These are phyloP conservation scores for Discostella stelligera DNA, from an alignment of 352 stramenopile genomes.

Conservation along the genomic window DNA sequence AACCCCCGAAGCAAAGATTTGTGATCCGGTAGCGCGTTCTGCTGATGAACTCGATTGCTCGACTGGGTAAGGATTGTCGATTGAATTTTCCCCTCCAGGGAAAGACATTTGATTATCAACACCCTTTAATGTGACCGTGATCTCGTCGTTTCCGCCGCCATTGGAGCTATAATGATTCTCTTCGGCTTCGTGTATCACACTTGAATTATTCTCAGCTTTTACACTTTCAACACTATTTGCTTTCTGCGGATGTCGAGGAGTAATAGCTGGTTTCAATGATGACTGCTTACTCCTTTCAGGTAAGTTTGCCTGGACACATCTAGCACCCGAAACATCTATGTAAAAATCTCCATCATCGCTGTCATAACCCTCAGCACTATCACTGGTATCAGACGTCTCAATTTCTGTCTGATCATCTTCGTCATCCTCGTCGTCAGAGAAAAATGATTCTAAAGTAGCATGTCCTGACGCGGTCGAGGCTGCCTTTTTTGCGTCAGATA, in stretches of 20 bases:
- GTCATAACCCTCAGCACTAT: conserved; percentile 18
- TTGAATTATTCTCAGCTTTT: neutral
- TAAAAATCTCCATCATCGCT: conserved; percentile 43
- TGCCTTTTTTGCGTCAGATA: neutral
- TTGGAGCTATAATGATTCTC: neutral
- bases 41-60: too few relatives aligned
- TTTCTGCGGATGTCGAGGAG: neutral
- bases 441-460: conserved; percentile 49
- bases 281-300: neutral
- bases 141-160: too few relatives aligned
- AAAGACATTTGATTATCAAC: too few relatives aligned
- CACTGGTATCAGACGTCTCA: conserved; percentile 21
- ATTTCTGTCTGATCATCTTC: conserved; percentile 18
- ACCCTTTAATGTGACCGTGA: too few relatives aligned
- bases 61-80: too few relatives aligned
- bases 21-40: too few relatives aligned
- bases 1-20: neutral
- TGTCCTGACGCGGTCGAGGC: conserved; percentile 6
- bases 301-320: conserved; percentile 20
- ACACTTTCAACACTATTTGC: neutral
- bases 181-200: neutral
- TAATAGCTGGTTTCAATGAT: neutral
- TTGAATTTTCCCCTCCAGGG: too few relatives aligned
- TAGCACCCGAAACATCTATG: conserved; percentile 33
- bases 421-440: conserved; percentile 47